phyloP scores from a whole-genome alignment of 805 yeast genomes.

The Teunomyces lycoperdinae region DNA sequence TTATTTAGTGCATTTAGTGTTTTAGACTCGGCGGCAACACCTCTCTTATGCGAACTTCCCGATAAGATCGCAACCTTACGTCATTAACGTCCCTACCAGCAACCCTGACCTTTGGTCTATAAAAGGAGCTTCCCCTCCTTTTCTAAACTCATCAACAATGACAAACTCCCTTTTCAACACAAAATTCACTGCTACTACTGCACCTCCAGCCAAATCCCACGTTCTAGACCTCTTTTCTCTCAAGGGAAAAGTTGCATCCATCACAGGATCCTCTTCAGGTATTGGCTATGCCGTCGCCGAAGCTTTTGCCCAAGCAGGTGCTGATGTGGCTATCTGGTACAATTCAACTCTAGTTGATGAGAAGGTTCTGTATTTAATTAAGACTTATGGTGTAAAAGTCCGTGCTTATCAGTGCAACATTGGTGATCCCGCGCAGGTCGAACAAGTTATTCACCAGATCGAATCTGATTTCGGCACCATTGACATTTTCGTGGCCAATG shows the following conservation, averaged over 20 bases:
- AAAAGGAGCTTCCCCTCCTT: not conserved
- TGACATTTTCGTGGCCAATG: constrained; percentile 85
- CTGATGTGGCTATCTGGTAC: constrained; percentile 69
- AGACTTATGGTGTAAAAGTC: constrained; percentile 57
- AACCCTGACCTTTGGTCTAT: not conserved
- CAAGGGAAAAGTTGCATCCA: constrained; percentile 77
- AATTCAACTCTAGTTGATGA: constrained; percentile 62
- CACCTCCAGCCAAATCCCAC: constrained; percentile 49
- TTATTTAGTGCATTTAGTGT: too few species aligned
- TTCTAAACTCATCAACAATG: not conserved
- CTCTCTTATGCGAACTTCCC: not conserved
- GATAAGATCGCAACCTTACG: constrained; percentile 1
- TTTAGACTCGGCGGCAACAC: not conserved
- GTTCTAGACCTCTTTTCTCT: constrained; percentile 71
- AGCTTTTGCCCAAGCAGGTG: constrained; percentile 85
- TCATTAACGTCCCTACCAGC: not conserved
- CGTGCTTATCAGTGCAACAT: constrained; percentile 66
- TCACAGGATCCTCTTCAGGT: constrained; percentile 85
- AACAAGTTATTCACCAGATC: constrained; percentile 46
- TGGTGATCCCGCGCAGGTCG: constrained; percentile 48
- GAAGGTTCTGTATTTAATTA: constrained; percentile 50
- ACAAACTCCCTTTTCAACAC: constrained; percentile 9
- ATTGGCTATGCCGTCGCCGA: constrained; percentile 81
- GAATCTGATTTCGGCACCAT: constrained; percentile 72
- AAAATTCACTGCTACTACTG: constrained; percentile 39